Conservation (phyloP, 1,284 basidiomycete genomes). For the Entoloma clypeatum region DNA sequence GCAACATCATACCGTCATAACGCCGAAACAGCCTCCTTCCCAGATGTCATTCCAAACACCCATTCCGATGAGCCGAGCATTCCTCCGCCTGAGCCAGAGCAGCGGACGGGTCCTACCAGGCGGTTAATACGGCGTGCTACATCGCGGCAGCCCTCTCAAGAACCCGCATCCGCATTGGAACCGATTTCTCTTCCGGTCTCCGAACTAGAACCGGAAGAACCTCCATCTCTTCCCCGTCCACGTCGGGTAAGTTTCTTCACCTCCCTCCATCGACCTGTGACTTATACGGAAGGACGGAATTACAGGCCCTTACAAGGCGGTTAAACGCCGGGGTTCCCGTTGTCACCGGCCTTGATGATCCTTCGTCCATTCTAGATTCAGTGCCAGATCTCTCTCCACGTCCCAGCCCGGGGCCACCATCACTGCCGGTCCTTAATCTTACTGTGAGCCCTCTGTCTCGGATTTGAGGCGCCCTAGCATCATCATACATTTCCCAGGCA, state of each 20-base stretch:
- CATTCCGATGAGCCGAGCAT: conserved; percentile 40
- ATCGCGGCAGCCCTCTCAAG: conserved; percentile 33
- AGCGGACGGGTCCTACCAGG: conserved; percentile 16
- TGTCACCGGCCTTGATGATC: conserved; percentile 35
- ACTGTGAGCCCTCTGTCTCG: conserved; percentile 17
- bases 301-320: conserved; percentile 32
- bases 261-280: too few species aligned
- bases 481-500: conserved; percentile 13
- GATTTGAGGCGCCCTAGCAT: not conserved
- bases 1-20: conserved; percentile 8
- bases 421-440: conserved; percentile 18
- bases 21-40: conserved; percentile 29
- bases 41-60: conserved; percentile 41
- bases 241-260: conserved; percentile 22
- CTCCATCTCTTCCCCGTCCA: conserved; percentile 17
- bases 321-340: conserved; percentile 27
- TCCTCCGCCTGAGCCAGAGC: conserved; percentile 19
- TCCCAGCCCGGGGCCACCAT: conserved; percentile 8
- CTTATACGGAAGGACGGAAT: too few species aligned
- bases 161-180: conserved; percentile 24
- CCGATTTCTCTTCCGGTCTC: too few species aligned
- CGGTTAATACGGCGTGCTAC: conserved; percentile 32
- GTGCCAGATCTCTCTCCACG: conserved; percentile 14
- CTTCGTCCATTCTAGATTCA: conserved; percentile 25
- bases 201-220: conserved; percentile 15